These are phyloP conservation scores for Cercophora sp. DNA, from an alignment of 495 filamentous ascomycete species.

Conservation along the genomic window DNA sequence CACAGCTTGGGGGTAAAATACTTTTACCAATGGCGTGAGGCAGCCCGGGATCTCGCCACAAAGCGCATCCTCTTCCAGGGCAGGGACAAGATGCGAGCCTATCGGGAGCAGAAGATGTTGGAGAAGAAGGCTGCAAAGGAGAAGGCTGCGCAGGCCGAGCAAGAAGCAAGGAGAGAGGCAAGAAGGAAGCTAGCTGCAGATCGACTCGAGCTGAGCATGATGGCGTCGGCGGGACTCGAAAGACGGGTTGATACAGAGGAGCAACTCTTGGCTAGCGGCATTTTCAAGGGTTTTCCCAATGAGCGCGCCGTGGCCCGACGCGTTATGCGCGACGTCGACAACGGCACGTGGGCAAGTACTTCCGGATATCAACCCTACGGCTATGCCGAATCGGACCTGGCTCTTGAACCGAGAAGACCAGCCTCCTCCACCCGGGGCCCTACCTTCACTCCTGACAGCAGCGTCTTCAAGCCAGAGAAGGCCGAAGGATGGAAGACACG, in stretches of 20 bases:
- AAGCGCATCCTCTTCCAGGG: constrained; percentile 34
- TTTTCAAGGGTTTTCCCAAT: constrained; percentile 36
- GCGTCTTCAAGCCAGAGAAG: constrained; percentile 13
- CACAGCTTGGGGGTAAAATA: constrained; percentile 44
- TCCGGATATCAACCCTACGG: background rate
- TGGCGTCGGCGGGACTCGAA: constrained; percentile 6
- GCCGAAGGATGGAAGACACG: constrained; percentile 28
- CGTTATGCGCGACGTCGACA: constrained; percentile 18
- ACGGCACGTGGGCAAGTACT: background rate
- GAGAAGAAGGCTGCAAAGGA: constrained; percentile 26
- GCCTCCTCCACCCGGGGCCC: background rate
- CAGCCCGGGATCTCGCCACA: constrained; percentile 26
- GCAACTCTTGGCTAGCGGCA: constrained; percentile 39
- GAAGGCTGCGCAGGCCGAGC: constrained; percentile 29
- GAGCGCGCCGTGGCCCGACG: constrained; percentile 31
- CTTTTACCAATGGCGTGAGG: constrained; percentile 45
- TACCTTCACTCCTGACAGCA: constrained; percentile 13
- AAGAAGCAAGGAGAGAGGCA: constrained; percentile 20
- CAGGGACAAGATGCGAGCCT: constrained; percentile 26
- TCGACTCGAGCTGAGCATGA: constrained; percentile 12
- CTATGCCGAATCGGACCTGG: constrained; percentile 22
- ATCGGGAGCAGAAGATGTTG: constrained; percentile 25
- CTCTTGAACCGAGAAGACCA: constrained; percentile 16
- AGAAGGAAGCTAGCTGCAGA: constrained; percentile 23
- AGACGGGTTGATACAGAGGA: constrained; percentile 28